Base-by-base conservation (phyloP, 2,329 filamentous ascomycete species). In the Microsporum ferrugineum region DNA sequence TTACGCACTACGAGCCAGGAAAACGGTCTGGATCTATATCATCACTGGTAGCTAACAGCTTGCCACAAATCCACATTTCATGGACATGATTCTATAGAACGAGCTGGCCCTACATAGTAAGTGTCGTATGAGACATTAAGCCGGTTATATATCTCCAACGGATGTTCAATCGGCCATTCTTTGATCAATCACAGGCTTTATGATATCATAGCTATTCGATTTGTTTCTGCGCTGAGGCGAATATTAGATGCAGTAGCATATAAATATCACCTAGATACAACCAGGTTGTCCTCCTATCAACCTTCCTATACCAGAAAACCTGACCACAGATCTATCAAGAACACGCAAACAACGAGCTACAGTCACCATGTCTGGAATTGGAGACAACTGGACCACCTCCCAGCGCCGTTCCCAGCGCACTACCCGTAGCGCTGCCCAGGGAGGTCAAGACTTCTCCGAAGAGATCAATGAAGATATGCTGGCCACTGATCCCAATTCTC, bases 361-460 rank as follows among this genome's bases (percentile, higher is more conserved):
- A 38, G 23, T n/a, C 29, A 55, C 23, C 51, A 65, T 65, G 63
- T 60, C 63, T 29, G 62, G 63, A 43, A 57, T 55, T 38, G 51
- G 57, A 34, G 57, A 63, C 53, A 59, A 47, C 39, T 63, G 60
- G 62, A 55, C 39, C 31, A 23, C 60, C 7, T 29, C 49, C 55
- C 47, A 53, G 23, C 62, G 64, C 29, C 58, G 58, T 5, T 60
- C 56, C n/a, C 62, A 63, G 45, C 10, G 41, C 31, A 55, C 43
- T 14, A 55, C 58, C 7, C 58, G 47, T 8, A 53, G 33, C n/a
- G 5, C 33, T 17, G 39, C 39, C 33, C 57, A 59, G 43, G 34
- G 39, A 12, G 57, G 61, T 38, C 62, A 60, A 55, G 57, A 56
- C 33, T 60, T 57, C 38, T 53, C 41, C 23, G 59, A 57, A 39